Evolutionary conservation across 2,329 filamentous ascomycete species (phyloP).

Genomic region (Gnomoniopsis smithogilvyi): DNA sequence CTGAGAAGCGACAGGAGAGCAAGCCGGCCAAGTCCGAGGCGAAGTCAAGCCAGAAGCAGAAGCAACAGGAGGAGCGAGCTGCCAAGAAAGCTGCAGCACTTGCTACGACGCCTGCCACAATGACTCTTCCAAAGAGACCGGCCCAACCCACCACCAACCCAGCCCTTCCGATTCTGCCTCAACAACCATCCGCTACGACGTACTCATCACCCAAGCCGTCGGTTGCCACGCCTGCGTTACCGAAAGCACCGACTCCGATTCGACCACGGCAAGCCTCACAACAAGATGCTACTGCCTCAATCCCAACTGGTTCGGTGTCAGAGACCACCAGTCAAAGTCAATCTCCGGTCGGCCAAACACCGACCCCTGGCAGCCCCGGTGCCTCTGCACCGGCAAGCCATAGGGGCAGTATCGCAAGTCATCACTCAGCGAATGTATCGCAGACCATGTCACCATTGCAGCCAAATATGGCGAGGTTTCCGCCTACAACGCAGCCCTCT

Average conservation of each 20-base stretch:
- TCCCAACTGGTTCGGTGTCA: constrained; percentile 66
- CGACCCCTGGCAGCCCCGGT: constrained; percentile 63
- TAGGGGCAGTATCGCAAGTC: constrained; percentile 42
- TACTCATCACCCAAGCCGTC: constrained; percentile 77
- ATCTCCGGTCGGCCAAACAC: constrained; percentile 59
- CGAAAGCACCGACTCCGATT: constrained; percentile 78
- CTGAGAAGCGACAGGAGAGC: constrained; percentile 53
- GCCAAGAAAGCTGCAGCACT: constrained; percentile 37
- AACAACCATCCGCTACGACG: constrained; percentile 52
- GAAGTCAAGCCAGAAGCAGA: constrained; percentile 39
- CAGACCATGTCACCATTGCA: constrained; percentile 63
- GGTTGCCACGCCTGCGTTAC: constrained; percentile 74
- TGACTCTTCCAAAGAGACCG: constrained; percentile 37
- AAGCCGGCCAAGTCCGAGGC: constrained; percentile 37
- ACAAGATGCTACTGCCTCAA: constrained; percentile 67
- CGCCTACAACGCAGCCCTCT: constrained; percentile 32
- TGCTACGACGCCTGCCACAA: constrained; percentile 29
- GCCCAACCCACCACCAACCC: constrained; percentile 35
- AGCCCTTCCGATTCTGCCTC: constrained; percentile 52
- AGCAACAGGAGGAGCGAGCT: constrained; percentile 42
- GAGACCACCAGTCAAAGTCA: constrained; percentile 53
- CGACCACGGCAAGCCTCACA: constrained; percentile 76
- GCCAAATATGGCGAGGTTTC: constrained; percentile 42
- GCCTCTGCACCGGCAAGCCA: constrained; percentile 63
- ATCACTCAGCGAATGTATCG: constrained; percentile 26